Evolutionary conservation across 495 filamentous ascomycete species (phyloP).

Genomic region (Astrothelium macrocarpum): DNA sequence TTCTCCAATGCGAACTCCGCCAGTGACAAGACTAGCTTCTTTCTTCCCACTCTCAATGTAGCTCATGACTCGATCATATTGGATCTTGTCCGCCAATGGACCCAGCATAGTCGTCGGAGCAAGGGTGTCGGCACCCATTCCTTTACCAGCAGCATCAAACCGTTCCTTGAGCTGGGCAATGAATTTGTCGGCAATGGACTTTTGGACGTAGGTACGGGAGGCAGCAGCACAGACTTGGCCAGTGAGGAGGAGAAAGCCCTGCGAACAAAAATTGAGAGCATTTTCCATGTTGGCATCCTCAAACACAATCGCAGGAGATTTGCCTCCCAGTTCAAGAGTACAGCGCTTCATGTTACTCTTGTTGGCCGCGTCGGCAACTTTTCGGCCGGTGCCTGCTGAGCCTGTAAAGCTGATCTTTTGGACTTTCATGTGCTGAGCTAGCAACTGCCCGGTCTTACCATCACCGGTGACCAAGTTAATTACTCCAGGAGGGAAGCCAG

Average conservation of each 20-base stretch:
- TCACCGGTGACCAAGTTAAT: slow-evolving; percentile 31
- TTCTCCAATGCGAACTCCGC: slow-evolving; percentile 22
- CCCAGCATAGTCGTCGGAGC: slow-evolving; percentile 25
- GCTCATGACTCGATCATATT: slow-evolving; percentile 30
- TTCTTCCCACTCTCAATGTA: slow-evolving; percentile 26
- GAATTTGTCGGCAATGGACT: slow-evolving; percentile 27
- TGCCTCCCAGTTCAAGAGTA: slow-evolving; percentile 32
- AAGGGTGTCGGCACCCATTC: slow-evolving; percentile 21
- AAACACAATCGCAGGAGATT: slow-evolving; percentile 30
- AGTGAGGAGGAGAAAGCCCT: slow-evolving; percentile 22
- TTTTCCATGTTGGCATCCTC: slow-evolving; percentile 32
- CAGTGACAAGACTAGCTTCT: slow-evolving; percentile 24
- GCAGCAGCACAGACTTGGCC: slow-evolving; percentile 25
- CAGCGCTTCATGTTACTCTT: slow-evolving; percentile 32
- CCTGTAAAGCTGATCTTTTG: slow-evolving; percentile 33
- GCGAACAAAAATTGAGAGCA: slow-evolving; percentile 18
- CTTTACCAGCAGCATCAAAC: slow-evolving; percentile 21
- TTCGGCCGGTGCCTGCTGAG: slow-evolving; percentile 23
- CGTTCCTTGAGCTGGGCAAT: slow-evolving; percentile 27
- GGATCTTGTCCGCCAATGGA: slow-evolving; percentile 29
- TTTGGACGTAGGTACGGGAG: slow-evolving; percentile 27
- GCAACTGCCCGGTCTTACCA: slow-evolving; percentile 24
- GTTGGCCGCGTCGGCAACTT: slow-evolving; percentile 26
- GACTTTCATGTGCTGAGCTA: slow-evolving; percentile 31
- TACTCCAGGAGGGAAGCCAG: slow-evolving; percentile 32